phyloP scores from a whole-genome alignment of 2,329 filamentous ascomycete genomes.

The Gnomoniopsis sp. region DNA sequence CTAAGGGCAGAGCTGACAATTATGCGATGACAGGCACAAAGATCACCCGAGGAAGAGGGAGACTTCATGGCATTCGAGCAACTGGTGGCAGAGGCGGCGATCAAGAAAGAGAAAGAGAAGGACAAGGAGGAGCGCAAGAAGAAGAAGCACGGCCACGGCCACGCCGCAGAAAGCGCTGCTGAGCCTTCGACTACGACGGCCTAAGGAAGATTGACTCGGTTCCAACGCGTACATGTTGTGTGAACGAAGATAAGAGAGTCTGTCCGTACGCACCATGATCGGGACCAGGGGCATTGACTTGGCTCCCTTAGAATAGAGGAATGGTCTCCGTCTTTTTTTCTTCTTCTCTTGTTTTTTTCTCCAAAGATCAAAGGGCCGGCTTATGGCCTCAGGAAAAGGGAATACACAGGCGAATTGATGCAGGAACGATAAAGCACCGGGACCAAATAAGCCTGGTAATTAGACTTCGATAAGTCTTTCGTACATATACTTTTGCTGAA shows the following conservation, averaged over 20 bases:
- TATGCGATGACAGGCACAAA: slow-evolving; percentile 61
- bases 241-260: not conserved
- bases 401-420: not conserved
- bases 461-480: not conserved
- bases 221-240: not conserved
- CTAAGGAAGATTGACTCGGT: not conserved
- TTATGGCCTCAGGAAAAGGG: not conserved
- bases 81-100: slow-evolving; percentile 91
- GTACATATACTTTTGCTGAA: not conserved
- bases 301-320: not conserved
- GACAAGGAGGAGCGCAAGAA: slow-evolving; percentile 65
- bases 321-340: not conserved
- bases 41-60: slow-evolving; percentile 92
- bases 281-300: not conserved
- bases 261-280: not conserved
- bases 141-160: slow-evolving; percentile 22
- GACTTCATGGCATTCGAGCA: slow-evolving; percentile 99
- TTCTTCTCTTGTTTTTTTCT: not conserved
- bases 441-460: not conserved
- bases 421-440: not conserved
- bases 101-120: slow-evolving; percentile 88
- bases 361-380: not conserved
- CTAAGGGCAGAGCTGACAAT: slow-evolving; percentile 12
- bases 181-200: slow-evolving; percentile 1
- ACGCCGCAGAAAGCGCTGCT: not conserved